Percentiles rank a stretch among this genome's conserved stretches.
Evolutionary conservation across 352 stramenopile species (phyloP).

Genomic region (Globisporangium carolinianum): DNA sequence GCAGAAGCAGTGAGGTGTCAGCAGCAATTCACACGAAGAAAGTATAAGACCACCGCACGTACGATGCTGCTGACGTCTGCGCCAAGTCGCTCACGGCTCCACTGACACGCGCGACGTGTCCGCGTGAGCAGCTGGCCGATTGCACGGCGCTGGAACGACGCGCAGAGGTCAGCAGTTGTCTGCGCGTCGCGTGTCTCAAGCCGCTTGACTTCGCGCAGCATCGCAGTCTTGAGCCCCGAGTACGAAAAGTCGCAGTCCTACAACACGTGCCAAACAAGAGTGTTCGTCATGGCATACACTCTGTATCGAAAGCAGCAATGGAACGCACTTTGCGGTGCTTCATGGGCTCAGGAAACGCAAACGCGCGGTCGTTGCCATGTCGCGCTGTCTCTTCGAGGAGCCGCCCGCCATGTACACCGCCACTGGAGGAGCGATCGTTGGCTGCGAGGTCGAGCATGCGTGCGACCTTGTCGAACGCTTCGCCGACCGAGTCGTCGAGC

Average conservation of each 20-base stretch:
- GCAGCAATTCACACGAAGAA: background rate
- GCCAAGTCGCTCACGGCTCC: conserved; percentile 48
- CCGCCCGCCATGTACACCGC: conserved; percentile 83
- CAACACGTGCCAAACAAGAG: background rate
- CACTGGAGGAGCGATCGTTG: background rate
- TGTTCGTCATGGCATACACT: background rate
- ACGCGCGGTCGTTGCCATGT: conserved; percentile 86
- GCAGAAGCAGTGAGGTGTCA: background rate
- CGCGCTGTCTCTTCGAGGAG: conserved; percentile 92
- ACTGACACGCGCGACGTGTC: conserved; percentile 86
- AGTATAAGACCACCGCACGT: conserved; percentile 10
- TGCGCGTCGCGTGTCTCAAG: conserved; percentile 37
- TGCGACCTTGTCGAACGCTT: conserved; percentile 98
- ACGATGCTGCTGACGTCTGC: conserved; percentile 70
- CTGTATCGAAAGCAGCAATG: background rate
- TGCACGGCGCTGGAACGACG: conserved; percentile 87
- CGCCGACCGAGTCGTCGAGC: conserved; percentile 96
- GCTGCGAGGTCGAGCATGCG: conserved; percentile 89
- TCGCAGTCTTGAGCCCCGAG: conserved; percentile 96
- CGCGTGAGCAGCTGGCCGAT: conserved; percentile 58
- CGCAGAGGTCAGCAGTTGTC: conserved; percentile 87
- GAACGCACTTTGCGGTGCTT: conserved; percentile 53
- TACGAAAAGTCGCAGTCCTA: conserved; percentile 97
- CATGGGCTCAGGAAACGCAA: conserved; percentile 91
- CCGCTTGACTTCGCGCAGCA: conserved; percentile 77